These are phyloP conservation scores for bread wheat (Triticum aestivum) DNA, from an alignment of 176 grass and related monocot genomes.

Conservation along the genomic window DNA sequence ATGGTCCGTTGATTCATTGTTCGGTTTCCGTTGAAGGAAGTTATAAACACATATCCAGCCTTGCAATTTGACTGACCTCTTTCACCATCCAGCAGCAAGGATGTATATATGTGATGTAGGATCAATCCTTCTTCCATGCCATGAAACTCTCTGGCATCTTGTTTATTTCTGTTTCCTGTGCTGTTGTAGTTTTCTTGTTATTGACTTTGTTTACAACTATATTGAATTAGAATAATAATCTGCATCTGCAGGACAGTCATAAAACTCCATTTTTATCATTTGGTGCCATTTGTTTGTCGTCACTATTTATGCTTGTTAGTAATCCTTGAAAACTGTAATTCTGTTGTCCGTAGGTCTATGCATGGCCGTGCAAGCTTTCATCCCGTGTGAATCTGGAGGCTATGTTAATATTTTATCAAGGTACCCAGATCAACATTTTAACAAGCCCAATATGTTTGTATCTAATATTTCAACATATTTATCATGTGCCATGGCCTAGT, in stretches of 20 bases:
- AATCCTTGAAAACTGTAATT: slow-evolving; percentile 15
- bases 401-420: slow-evolving; percentile 85
- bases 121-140: not conserved
- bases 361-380: slow-evolving; percentile 95
- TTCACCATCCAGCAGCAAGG: not conserved
- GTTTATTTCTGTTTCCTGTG: not conserved
- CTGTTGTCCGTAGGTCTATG: slow-evolving; percentile 72
- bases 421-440: slow-evolving; percentile 30
- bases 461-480: not conserved
- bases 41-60: not conserved
- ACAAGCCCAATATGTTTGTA: not conserved
- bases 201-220: slow-evolving; percentile 5
- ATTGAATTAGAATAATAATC: not conserved
- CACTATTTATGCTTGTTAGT: not conserved
- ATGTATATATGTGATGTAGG: slow-evolving; percentile 2
- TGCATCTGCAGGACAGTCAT: slow-evolving; percentile 1
- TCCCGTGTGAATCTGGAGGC: slow-evolving; percentile 47
- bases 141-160: not conserved
- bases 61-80: slow-evolving; percentile 10
- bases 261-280: not conserved
- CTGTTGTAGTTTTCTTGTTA: not conserved
- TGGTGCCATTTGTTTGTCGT: not conserved
- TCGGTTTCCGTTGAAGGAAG: not conserved
- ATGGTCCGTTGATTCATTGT: not conserved
- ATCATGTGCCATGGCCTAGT: not conserved